Evolutionary conservation across 768 basidiomycete species (phyloP).

Genomic region (Kwoniella europaea): DNA sequence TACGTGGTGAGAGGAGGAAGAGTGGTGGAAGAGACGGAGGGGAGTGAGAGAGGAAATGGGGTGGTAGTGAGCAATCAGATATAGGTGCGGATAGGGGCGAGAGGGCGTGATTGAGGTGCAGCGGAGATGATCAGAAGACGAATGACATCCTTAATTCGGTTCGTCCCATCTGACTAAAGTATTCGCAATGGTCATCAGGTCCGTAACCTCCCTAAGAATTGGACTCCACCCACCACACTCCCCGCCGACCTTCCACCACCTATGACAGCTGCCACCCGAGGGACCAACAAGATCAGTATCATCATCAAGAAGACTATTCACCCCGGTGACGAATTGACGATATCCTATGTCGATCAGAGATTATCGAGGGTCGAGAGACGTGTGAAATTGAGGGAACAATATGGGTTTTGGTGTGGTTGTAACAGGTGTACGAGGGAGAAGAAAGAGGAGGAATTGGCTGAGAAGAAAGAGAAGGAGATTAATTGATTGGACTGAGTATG

Average conservation of each 20-base stretch:
- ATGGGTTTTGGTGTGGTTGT: slow-evolving; percentile 66
- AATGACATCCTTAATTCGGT: slow-evolving; percentile 51
- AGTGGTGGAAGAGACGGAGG: no score
- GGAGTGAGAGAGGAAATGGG: background rate
- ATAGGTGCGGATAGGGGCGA: background rate
- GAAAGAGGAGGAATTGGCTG: slow-evolving; percentile 11
- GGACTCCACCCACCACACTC: slow-evolving; percentile 29
- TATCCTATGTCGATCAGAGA: slow-evolving; percentile 75
- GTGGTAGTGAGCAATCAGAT: background rate
- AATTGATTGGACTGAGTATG: background rate
- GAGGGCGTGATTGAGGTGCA: background rate
- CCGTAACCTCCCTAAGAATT: slow-evolving; percentile 46
- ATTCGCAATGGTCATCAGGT: slow-evolving; percentile 60
- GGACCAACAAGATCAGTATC: slow-evolving; percentile 65
- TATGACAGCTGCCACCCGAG: slow-evolving; percentile 69
- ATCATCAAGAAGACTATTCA: slow-evolving; percentile 71
- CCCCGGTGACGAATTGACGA: slow-evolving; percentile 73
- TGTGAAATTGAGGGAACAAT: slow-evolving; percentile 54
- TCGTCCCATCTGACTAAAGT: no score
- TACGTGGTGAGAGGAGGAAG: background rate
- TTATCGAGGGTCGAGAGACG: slow-evolving; percentile 35
- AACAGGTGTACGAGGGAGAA: slow-evolving; percentile 69
- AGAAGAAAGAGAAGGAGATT: background rate
- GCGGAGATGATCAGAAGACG: background rate
- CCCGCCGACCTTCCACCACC: slow-evolving; percentile 41